A percentile compares a stretch with the other conserved stretches of the same genome.
phyloP scores from a whole-genome alignment of 768 basidiomycete species.

The Lactarius sp. region DNA sequence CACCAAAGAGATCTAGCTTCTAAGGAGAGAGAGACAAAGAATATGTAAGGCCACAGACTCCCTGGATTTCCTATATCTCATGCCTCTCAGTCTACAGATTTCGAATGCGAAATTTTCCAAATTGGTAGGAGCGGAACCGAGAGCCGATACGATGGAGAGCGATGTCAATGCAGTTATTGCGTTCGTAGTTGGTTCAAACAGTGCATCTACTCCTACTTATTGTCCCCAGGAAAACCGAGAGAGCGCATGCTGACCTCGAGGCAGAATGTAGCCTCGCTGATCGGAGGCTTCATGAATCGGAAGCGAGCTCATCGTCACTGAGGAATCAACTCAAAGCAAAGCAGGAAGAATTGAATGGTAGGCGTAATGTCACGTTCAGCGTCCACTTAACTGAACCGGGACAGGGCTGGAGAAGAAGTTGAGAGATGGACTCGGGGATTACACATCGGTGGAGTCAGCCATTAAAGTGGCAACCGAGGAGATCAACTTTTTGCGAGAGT shows the following conservation, averaged over 20 bases:
- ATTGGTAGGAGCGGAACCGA: conserved; percentile 55
- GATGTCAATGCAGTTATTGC: conserved; percentile 55
- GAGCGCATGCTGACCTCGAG: conserved; percentile 49
- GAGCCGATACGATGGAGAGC: conserved; percentile 64
- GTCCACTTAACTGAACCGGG: not conserved
- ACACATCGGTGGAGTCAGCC: conserved; percentile 43
- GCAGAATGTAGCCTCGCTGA: conserved; percentile 42
- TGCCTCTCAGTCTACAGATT: conserved; percentile 52
- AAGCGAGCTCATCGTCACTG: conserved; percentile 55
- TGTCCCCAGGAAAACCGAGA: conserved; percentile 58
- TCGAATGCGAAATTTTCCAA: conserved; percentile 59
- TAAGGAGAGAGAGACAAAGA: conserved; percentile 62
- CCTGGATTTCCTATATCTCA: conserved; percentile 4
- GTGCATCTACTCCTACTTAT: not conserved
- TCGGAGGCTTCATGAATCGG: conserved; percentile 55
- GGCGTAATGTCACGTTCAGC: conserved; percentile 21
- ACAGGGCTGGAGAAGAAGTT: conserved; percentile 49
- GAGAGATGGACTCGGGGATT: conserved; percentile 38
- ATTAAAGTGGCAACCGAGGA: conserved; percentile 44
- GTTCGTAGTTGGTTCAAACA: conserved; percentile 39
- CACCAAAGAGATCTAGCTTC: conserved; percentile 62
- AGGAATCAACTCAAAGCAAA: conserved; percentile 60
- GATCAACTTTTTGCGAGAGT: conserved; percentile 44
- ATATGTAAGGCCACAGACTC: conserved; percentile 47
- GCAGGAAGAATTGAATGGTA: conserved; percentile 59